Evolutionary conservation across 2,329 filamentous ascomycete genomes (phyloP).

Genomic region (Hypoxylon rubiginosum): DNA sequence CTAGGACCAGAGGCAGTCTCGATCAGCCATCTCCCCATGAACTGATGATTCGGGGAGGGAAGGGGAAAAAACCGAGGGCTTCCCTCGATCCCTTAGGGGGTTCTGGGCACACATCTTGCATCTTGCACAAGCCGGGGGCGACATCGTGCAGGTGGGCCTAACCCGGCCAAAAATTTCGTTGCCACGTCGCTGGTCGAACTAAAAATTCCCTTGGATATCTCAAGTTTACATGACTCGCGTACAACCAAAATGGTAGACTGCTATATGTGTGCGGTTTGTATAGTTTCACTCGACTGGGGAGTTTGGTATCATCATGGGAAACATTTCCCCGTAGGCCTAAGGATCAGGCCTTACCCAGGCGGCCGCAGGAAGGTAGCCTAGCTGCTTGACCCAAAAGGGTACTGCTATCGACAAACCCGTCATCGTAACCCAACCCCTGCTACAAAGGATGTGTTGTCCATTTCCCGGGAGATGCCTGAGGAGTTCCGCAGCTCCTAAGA

Average conservation of each 20-base stretch:
- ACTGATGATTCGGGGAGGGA: constrained; percentile 29
- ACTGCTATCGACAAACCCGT: constrained; percentile 36
- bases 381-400: constrained; percentile 36
- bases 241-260: constrained; percentile 41
- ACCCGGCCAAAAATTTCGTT: constrained; percentile 48
- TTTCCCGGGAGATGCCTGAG: constrained; percentile 32
- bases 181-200: constrained; percentile 52
- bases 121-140: constrained; percentile 43
- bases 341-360: constrained; percentile 44
- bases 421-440: constrained; percentile 42
- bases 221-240: constrained; percentile 45
- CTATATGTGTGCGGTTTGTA: constrained; percentile 37
- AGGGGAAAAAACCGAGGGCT: constrained; percentile 30
- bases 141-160: constrained; percentile 51
- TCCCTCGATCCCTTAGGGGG: constrained; percentile 31
- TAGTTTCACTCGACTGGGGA: constrained; percentile 42
- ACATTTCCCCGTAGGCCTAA: constrained; percentile 39
- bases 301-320: constrained; percentile 44
- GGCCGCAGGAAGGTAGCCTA: constrained; percentile 44
- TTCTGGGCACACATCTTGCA: constrained; percentile 35
- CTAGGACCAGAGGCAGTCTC: constrained; percentile 37
- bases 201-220: constrained; percentile 46
- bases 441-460: constrained; percentile 43
- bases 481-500: constrained; percentile 38
- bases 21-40: constrained; percentile 31